Evolutionary conservation across 2,329 filamentous ascomycete species (phyloP).

Genomic region (Aspergillus ibericus): DNA sequence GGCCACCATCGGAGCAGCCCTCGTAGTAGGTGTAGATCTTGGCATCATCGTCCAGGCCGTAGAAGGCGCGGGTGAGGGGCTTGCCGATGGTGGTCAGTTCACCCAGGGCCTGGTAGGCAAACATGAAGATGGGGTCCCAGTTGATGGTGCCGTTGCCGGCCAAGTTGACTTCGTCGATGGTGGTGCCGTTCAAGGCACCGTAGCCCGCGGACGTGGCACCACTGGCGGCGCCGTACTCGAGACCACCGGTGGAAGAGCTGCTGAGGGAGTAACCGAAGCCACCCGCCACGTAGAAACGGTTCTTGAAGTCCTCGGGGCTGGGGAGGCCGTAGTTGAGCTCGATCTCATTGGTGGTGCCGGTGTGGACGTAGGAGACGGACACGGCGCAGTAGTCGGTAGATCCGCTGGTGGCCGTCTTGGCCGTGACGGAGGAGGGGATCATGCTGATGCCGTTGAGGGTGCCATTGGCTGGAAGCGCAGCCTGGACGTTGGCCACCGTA

Average conservation of each 20-base stretch:
- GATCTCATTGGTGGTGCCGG: conserved; percentile 41
- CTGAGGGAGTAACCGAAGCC: conserved; percentile 46
- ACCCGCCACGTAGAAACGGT: conserved; percentile 47
- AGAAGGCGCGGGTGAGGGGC: conserved; percentile 45
- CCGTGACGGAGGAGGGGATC: conserved; percentile 44
- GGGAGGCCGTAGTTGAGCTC: conserved; percentile 40
- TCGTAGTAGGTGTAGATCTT: conserved; percentile 51
- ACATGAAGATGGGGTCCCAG: conserved; percentile 33
- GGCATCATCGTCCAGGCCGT: conserved; percentile 25
- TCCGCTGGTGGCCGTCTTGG: conserved; percentile 33
- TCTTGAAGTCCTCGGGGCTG: conserved; percentile 38
- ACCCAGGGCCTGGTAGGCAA: conserved; percentile 50
- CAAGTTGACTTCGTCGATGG: conserved; percentile 40
- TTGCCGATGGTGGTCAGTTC: conserved; percentile 54
- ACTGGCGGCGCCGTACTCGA: conserved; percentile 45
- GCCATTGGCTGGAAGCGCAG: conserved; percentile 45
- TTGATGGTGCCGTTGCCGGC: conserved; percentile 48
- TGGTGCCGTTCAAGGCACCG: conserved; percentile 38
- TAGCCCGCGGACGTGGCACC: conserved; percentile 49
- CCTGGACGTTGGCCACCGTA: conserved; percentile 44
- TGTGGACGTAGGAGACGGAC: conserved; percentile 44
- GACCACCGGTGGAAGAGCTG: conserved; percentile 38
- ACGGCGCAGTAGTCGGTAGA: conserved; percentile 41
- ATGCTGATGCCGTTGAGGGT: conserved; percentile 43
- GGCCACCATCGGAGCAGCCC: conserved; percentile 57